phyloP scores from a whole-genome alignment of 2,329 filamentous ascomycete genomes.

The Hymenoscyphus fraxineus region DNA sequence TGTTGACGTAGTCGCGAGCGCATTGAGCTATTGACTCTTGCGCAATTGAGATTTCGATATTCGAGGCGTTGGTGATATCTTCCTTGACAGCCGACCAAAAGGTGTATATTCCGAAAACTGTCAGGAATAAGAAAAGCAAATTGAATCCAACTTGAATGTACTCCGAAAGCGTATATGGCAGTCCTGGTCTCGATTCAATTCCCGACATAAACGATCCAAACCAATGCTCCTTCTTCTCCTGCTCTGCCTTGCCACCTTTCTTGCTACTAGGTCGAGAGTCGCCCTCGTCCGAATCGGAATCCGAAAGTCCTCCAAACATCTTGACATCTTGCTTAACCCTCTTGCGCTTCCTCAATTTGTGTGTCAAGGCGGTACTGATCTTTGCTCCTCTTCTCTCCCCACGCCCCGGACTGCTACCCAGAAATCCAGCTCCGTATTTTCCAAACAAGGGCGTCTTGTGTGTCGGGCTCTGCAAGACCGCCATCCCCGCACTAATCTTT shows the following conservation, averaged over 20 bases:
- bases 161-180: slow-evolving; percentile 62
- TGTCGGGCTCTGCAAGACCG: slow-evolving; percentile 46
- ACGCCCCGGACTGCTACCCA: slow-evolving; percentile 50
- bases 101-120: slow-evolving; percentile 36
- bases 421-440: slow-evolving; percentile 41
- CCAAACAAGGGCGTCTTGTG: slow-evolving; percentile 42
- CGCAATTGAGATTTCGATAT: slow-evolving; percentile 60
- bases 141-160: slow-evolving; percentile 59
- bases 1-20: slow-evolving; percentile 67
- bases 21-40: slow-evolving; percentile 79
- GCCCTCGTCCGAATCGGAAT: slow-evolving; percentile 33
- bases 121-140: slow-evolving; percentile 43
- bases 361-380: slow-evolving; percentile 44
- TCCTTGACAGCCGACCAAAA: slow-evolving; percentile 32
- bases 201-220: slow-evolving; percentile 55
- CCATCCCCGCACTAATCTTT: slow-evolving; percentile 50
- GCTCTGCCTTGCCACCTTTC: slow-evolving; percentile 36
- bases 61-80: slow-evolving; percentile 47
- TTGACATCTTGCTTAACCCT: slow-evolving; percentile 42
- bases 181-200: slow-evolving; percentile 60
- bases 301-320: slow-evolving; percentile 37
- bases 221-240: slow-evolving; percentile 31
- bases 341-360: slow-evolving; percentile 48
- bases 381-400: slow-evolving; percentile 59
- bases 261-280: slow-evolving; percentile 37